phyloP scores from a whole-genome alignment of 768 basidiomycete species.

The Serpula lacrymans region DNA sequence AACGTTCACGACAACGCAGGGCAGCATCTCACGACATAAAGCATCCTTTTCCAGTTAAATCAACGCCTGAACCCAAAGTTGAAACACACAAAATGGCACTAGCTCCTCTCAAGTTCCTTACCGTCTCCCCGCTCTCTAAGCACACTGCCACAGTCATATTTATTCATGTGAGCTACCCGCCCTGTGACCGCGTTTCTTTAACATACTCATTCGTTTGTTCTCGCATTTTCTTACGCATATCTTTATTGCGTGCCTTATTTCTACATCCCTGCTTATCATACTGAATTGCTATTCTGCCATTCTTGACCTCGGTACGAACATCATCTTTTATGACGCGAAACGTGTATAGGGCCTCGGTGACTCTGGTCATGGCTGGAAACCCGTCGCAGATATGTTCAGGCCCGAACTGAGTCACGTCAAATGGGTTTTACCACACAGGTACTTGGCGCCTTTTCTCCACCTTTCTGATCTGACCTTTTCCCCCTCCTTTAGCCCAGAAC shows the following conservation, averaged over 20 bases:
- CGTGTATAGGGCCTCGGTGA: conserved; percentile 69
- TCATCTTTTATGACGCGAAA: too few species aligned
- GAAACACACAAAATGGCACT: conserved; percentile 15
- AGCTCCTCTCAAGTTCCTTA: conserved; percentile 44
- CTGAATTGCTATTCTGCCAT: neutral
- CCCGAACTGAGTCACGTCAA: conserved; percentile 68
- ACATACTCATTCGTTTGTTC: too few species aligned
- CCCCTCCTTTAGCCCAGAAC: conserved; percentile 39
- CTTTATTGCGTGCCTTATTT: conserved; percentile 4
- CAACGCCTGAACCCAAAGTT: neutral
- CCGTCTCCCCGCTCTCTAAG: conserved; percentile 50
- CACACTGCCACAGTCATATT: conserved; percentile 91
- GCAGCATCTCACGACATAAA: conserved; percentile 13
- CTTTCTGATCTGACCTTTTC: conserved; percentile 9
- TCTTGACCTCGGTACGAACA: too few species aligned
- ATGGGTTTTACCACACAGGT: conserved; percentile 88
- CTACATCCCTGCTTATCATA: conserved; percentile 5
- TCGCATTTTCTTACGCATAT: conserved; percentile 3
- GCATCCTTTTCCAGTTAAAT: conserved; percentile 10
- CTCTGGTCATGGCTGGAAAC: conserved; percentile 71
- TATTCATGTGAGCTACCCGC: conserved; percentile 62
- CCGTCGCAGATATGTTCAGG: conserved; percentile 68
- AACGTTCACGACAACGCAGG: conserved; percentile 6
- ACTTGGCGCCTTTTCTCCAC: conserved; percentile 27
- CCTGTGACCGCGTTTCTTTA: neutral